A percentile compares a stretch with the other conserved stretches of the same genome.
Evolutionary conservation across 1,284 basidiomycete species (phyloP).

Genomic region (Sparassis latifolia): DNA sequence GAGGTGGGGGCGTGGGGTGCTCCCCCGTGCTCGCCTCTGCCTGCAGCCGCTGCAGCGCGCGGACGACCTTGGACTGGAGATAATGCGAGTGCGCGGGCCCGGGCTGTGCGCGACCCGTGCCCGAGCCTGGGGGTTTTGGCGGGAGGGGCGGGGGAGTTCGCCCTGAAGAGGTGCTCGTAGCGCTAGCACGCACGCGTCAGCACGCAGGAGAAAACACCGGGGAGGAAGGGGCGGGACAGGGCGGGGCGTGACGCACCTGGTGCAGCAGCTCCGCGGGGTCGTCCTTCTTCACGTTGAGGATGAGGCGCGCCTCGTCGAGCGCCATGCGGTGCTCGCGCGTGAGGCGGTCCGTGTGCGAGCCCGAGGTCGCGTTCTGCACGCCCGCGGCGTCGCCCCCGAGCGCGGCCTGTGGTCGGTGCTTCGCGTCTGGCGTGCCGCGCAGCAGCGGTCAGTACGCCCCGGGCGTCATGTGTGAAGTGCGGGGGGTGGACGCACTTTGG

Average conservation of each 20-base stretch:
- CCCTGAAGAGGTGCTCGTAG: constrained; percentile 91
- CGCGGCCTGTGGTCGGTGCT: constrained; percentile 59
- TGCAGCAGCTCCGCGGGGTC: constrained; percentile 64
- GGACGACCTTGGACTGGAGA: constrained; percentile 93
- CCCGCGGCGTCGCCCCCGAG: constrained; percentile 62
- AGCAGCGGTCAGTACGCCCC: not conserved
- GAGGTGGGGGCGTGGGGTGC: constrained; percentile 12
- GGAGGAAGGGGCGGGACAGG: not conserved
- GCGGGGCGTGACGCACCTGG: constrained; percentile 46
- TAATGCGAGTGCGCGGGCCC: constrained; percentile 76
- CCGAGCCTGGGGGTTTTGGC: constrained; percentile 35
- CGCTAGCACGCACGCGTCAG: constrained; percentile 42
- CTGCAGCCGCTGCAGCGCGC: constrained; percentile 91
- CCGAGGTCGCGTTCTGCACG: constrained; percentile 67
- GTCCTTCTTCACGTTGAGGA: constrained; percentile 85
- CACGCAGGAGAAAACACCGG: not conserved
- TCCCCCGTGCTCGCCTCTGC: constrained; percentile 57
- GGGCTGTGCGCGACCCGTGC: constrained; percentile 29
- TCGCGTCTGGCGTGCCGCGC: constrained; percentile 48
- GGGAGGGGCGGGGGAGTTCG: constrained; percentile 69
- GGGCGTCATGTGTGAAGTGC: constrained; percentile 24
- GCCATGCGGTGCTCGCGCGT: constrained; percentile 90
- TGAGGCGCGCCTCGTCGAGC: constrained; percentile 90
- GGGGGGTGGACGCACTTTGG: constrained; percentile 62
- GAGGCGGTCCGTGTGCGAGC: constrained; percentile 67